Conservation (phyloP, 2,329 filamentous ascomycete genomes). For the Pestalotiopsis sp. region DNA sequence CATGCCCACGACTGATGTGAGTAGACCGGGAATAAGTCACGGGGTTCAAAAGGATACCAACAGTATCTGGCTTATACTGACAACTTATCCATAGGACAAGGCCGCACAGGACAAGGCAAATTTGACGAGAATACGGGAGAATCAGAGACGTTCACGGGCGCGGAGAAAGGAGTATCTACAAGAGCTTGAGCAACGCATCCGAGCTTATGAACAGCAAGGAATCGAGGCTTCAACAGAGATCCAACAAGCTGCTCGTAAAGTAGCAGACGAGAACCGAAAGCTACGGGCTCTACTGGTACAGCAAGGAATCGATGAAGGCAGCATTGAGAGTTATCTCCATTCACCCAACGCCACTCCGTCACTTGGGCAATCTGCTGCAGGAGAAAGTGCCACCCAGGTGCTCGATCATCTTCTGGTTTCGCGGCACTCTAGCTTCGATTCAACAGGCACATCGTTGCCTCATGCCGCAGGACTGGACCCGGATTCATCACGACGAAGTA, state of each 20-base stretch:
- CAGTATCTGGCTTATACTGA: neutral
- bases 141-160: slow-evolving; percentile 74
- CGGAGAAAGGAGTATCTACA: slow-evolving; percentile 72
- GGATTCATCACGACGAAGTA: neutral
- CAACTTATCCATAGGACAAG: neutral
- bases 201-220: slow-evolving; percentile 63
- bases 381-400: slow-evolving; percentile 10
- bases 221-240: slow-evolving; percentile 71
- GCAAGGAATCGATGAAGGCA: slow-evolving; percentile 55
- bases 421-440: neutral
- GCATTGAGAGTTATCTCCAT: slow-evolving; percentile 17
- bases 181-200: slow-evolving; percentile 66
- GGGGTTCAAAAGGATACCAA: neutral
- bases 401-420: slow-evolving; percentile 11
- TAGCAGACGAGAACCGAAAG: slow-evolving; percentile 68
- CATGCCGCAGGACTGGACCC: neutral
- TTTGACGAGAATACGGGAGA: slow-evolving; percentile 60
- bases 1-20: neutral
- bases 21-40: neutral
- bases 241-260: slow-evolving; percentile 66
- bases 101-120: slow-evolving; percentile 16
- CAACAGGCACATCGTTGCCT: neutral
- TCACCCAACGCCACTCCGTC: neutral
- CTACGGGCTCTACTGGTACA: slow-evolving; percentile 59
- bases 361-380: slow-evolving; percentile 11